A percentile compares a stretch with the other conserved stretches of the same genome.
Evolutionary conservation across 208 protist species (phyloP).

Genomic region (Wallacemonas sp.): DNA sequence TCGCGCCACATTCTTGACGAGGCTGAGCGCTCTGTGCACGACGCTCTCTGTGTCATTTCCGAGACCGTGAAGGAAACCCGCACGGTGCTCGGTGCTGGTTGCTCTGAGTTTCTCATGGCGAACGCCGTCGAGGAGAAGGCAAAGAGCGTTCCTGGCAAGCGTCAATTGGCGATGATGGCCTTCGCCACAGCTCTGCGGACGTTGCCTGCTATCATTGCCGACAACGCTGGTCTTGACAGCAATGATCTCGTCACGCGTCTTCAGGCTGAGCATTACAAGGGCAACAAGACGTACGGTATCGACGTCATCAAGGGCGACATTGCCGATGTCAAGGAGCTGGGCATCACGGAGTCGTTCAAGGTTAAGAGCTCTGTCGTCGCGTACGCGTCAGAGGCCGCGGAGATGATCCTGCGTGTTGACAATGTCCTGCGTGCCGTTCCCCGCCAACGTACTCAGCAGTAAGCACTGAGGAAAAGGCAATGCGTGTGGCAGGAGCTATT

Average conservation of each 20-base stretch:
- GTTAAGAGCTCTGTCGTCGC: conserved; percentile 97
- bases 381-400: conserved; percentile 97
- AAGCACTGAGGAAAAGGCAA: no score
- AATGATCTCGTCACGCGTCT: conserved; percentile 96
- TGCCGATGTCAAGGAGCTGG: conserved; percentile 93
- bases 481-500: neutral
- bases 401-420: conserved; percentile 99
- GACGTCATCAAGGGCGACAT: conserved; percentile 96
- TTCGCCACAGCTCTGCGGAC: conserved; percentile 96
- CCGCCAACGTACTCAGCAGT: conserved; percentile 82
- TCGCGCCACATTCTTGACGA: conserved; percentile 99
- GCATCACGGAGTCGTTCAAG: conserved; percentile 98
- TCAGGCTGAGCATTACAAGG: conserved; percentile 77
- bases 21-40: conserved; percentile 99
- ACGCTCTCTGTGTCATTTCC: conserved; percentile 99
- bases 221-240: conserved; percentile 98
- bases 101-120: conserved; percentile 98
- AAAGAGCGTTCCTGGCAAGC: conserved; percentile 75
- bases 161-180: conserved; percentile 92
- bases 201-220: conserved; percentile 97
- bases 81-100: conserved; percentile 97
- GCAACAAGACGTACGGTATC: conserved; percentile 74
- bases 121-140: conserved; percentile 97
- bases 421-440: conserved; percentile 97
- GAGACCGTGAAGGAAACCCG: conserved; percentile 95